Percentiles rank a stretch among this genome's conserved stretches.
Conservation (phyloP, 208 protist genomes). For the Leptomonas pyrrhocoris region DNA sequence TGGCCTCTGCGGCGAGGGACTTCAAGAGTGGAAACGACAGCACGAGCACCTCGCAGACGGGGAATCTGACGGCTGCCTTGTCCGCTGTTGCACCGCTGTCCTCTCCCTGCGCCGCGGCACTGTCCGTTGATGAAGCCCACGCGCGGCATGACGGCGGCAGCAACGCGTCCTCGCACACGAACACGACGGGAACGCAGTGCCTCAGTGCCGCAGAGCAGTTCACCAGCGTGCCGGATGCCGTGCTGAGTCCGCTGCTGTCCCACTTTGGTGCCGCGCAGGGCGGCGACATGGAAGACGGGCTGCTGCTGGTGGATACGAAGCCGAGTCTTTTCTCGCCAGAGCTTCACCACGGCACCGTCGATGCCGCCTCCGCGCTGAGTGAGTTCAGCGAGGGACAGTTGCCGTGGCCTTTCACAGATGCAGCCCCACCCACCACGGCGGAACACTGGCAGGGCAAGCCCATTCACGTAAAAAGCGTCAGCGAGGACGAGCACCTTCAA, state of each 20-base stretch:
- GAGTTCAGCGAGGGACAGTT: constrained; percentile 28
- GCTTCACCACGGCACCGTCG: constrained; percentile 37
- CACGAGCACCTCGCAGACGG: neutral
- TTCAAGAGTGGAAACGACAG: neutral
- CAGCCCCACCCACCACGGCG: constrained; percentile 33
- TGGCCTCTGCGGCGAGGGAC: neutral
- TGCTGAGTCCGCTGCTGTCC: neutral
- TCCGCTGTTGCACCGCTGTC: too few relatives aligned
- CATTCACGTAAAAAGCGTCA: neutral
- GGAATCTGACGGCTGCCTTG: neutral
- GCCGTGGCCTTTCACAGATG: constrained; percentile 58
- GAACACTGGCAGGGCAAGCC: constrained; percentile 18
- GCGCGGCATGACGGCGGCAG: neutral
- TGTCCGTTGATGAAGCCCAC: neutral
- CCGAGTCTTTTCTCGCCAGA: constrained; percentile 71
- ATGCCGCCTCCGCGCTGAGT: constrained; percentile 24
- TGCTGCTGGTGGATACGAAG: constrained; percentile 56
- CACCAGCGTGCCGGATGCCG: neutral
- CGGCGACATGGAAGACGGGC: neutral
- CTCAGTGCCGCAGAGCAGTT: constrained; percentile 12
- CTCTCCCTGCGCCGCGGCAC: neutral
- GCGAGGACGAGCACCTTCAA: constrained; percentile 25
- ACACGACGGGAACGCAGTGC: neutral
- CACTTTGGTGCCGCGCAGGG: neutral
- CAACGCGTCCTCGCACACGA: neutral